Base-by-base conservation (phyloP, 2,329 filamentous ascomycete species). In the Arthroderma sp. region DNA sequence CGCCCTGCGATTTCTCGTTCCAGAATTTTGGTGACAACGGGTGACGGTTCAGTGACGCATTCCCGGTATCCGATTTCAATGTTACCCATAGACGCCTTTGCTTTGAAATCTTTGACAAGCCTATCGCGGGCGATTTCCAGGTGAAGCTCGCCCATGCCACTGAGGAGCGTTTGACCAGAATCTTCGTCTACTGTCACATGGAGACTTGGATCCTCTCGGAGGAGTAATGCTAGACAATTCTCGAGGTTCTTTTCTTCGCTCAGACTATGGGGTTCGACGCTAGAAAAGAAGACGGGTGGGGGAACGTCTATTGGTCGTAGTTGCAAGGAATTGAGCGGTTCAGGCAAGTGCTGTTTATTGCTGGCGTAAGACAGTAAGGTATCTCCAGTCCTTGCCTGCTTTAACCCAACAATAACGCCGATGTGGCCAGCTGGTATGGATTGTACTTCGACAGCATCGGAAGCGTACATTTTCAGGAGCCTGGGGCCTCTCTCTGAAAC, bases 21-120 rank as follows among this genome's bases (percentile, higher is more conserved):
- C 56, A 87, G 87, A 4, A 79, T 67, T 43, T 75, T 74, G 27
- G 73, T 76, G 33, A 80, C 72, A 0, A 75, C 65, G 0, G 61
- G 59, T 0, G 80, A 81, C 0, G 72, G 55, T 3, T 69, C 67
- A 0, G 78, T 76, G 6, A 91, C 68, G 40, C 80, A 82, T 65
- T 98, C 91, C 44, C 93, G 82, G 64, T 96, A 98, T 53, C 93
- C 87, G 48, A 98, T 94, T 55, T 94, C 85, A 50, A 98, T 94
- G 43, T 80, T 81, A 8, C 89, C 88, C 70, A 94, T 94, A 11
- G 68, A 80, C 50, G 72, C 87, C 73, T 78, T 94, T 62, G 71
- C 86, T 61, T 91, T 94, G 65, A 95, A 81, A 57, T 94, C 86
- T 43, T 85, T 84, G 52, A 91, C 79, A 6, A 98, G 76, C 37